These are phyloP conservation scores for Actinomucor elegans DNA, from an alignment of 371 early-diverging fungal species.

Conservation along the genomic window DNA sequence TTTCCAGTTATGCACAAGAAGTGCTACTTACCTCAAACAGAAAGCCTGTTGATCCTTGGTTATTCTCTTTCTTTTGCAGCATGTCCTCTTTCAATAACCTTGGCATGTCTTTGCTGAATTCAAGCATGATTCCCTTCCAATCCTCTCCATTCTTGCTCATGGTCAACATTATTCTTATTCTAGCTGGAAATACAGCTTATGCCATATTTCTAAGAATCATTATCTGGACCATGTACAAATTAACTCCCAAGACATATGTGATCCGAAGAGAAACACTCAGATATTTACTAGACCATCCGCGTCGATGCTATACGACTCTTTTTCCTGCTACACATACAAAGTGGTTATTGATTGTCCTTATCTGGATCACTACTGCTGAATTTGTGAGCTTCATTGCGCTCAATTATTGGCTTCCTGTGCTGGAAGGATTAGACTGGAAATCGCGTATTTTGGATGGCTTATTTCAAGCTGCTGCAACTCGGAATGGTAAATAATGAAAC, in stretches of 20 bases:
- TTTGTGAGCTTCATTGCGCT: conserved; percentile 30
- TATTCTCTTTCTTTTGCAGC: conserved; percentile 35
- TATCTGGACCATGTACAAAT: conserved; percentile 36
- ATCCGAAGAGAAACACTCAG: conserved; percentile 36
- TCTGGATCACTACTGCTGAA: conserved; percentile 34
- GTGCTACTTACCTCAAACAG: conserved; percentile 23
- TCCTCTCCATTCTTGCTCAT: conserved; percentile 28
- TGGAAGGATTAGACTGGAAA: conserved; percentile 27
- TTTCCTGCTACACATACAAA: conserved; percentile 42
- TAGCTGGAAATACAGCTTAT: conserved; percentile 47
- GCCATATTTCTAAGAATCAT: conserved; percentile 34
- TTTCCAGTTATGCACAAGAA: conserved; percentile 30
- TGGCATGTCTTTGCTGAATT: conserved; percentile 31
- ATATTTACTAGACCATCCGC: conserved; percentile 44
- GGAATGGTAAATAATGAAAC: conserved; percentile 30
- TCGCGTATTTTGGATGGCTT: conserved; percentile 34
- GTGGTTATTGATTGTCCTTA: conserved; percentile 38
- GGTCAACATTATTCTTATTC: conserved; percentile 24
- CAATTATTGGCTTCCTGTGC: conserved; percentile 41
- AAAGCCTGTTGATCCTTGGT: conserved; percentile 33
- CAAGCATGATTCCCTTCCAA: conserved; percentile 42
- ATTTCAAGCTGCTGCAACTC: conserved; percentile 43
- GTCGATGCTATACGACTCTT: conserved; percentile 43
- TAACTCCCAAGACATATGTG: conserved; percentile 28
- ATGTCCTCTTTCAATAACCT: conserved; percentile 41